Percentiles rank a stretch among this genome's conserved stretches.
These are phyloP conservation scores for Santalum album DNA, from an alignment of 164 flowering plant genomes.

Conservation along the genomic window DNA sequence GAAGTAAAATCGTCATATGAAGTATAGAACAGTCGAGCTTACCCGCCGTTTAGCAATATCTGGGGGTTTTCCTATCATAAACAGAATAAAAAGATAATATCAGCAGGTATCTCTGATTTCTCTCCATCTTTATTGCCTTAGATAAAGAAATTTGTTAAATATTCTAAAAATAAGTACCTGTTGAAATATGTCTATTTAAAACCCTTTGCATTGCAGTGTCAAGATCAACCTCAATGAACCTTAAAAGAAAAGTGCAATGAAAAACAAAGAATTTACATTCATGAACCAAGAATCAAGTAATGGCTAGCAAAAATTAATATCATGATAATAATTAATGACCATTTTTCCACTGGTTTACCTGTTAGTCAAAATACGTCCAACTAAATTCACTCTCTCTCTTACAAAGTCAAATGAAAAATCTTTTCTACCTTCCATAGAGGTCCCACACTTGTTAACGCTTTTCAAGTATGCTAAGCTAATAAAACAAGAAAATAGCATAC, in stretches of 20 bases:
- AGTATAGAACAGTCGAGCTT: constrained; percentile 12
- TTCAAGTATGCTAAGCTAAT: no score
- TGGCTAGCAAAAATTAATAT: no score
- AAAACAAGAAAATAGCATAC: no score
- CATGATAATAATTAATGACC: no score
- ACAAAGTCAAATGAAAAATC: no score
- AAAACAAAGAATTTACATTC: background rate
- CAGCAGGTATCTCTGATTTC: background rate
- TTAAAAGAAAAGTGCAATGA: constrained; percentile 12
- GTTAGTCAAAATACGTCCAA: no score
- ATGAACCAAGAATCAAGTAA: no score
- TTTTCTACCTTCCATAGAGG: no score
- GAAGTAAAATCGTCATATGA: background rate
- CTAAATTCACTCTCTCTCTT: no score
- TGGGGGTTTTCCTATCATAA: constrained; percentile 49
- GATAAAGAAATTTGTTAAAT: background rate
- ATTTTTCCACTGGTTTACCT: no score
- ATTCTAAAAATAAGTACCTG: constrained; percentile 31
- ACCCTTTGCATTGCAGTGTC: constrained; percentile 75
- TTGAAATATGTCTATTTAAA: constrained; percentile 60
- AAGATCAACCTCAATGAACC: constrained; percentile 85
- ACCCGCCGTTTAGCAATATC: constrained; percentile 90
- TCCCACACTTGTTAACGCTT: no score
- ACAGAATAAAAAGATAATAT: background rate
- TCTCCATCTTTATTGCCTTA: background rate